Percentiles rank a stretch among this genome's conserved stretches.
phyloP scores from a whole-genome alignment of 106 monocot species.

The Platanthera zijinensis region DNA sequence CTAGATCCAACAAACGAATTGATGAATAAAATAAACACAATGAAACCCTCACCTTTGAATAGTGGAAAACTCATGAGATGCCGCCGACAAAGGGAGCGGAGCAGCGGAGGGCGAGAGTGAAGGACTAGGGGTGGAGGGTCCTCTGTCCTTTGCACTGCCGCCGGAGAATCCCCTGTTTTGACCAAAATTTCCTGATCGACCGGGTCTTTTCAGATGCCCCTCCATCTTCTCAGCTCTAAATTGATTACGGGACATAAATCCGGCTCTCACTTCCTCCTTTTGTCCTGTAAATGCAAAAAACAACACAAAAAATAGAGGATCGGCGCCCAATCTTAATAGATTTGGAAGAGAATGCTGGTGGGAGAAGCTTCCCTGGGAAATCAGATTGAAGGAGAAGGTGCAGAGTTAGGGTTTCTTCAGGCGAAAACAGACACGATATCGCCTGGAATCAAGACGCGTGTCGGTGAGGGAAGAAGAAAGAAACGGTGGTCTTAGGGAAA shows the following conservation, averaged over 20 bases:
- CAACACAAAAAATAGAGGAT: not conserved
- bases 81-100: not conserved
- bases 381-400: not conserved
- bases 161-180: slow-evolving; percentile 24
- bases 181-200: slow-evolving; percentile 28
- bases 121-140: slow-evolving; percentile 15
- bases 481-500: not conserved
- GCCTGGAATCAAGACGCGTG: not conserved
- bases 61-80: not conserved
- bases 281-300: not conserved
- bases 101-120: slow-evolving; percentile 2
- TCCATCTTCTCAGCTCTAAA: slow-evolving; percentile 40
- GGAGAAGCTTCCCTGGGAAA: not conserved
- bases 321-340: not conserved
- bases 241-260: slow-evolving; percentile 11
- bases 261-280: slow-evolving; percentile 9
- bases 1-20: not conserved
- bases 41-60: not conserved
- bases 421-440: not conserved
- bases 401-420: slow-evolving; percentile 7
- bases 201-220: slow-evolving; percentile 28
- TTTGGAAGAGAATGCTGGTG: not conserved
- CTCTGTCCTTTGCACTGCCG: slow-evolving; percentile 14
- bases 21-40: not conserved
- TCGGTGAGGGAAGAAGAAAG: not conserved